These are phyloP conservation scores for Cinnamomum micranthum DNA, from an alignment of 164 flowering plant species.

Conservation along the genomic window DNA sequence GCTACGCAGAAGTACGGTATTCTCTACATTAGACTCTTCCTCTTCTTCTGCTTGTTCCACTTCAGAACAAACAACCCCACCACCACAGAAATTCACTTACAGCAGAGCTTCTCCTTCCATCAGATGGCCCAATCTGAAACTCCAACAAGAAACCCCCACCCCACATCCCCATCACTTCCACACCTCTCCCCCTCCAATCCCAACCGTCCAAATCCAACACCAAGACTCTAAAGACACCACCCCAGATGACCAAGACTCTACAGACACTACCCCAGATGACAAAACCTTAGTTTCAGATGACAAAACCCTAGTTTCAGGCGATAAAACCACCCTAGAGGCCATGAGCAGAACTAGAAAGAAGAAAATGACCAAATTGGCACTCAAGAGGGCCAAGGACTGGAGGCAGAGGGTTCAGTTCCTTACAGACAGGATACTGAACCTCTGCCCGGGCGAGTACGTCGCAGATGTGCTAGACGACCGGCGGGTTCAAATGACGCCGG, in stretches of 20 bases:
- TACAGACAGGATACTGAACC: slow-evolving; percentile 56
- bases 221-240: neutral
- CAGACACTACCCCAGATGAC: too few species aligned
- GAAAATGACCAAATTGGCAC: slow-evolving; percentile 80
- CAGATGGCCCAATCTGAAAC: slow-evolving; percentile 82
- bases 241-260: neutral
- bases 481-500: slow-evolving; percentile 82
- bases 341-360: slow-evolving; percentile 52
- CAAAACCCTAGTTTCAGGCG: slow-evolving; percentile 9
- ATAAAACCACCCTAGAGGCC: slow-evolving; percentile 34
- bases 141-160: slow-evolving; percentile 1
- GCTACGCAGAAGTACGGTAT: neutral
- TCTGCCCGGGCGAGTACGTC: slow-evolving; percentile 61
- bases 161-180: neutral
- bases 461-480: slow-evolving; percentile 77
- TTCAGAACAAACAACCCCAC: neutral
- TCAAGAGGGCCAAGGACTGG: slow-evolving; percentile 90
- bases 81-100: slow-evolving; percentile 42
- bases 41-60: neutral
- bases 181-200: slow-evolving; percentile 8
- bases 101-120: slow-evolving; percentile 73
- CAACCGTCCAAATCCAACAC: slow-evolving; percentile 8
- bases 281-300: slow-evolving; percentile 7
- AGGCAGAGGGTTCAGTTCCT: slow-evolving; percentile 64
- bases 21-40: neutral